Evolutionary conservation across 768 basidiomycete species (phyloP).

Genomic region (Melanogaster broomeanus): DNA sequence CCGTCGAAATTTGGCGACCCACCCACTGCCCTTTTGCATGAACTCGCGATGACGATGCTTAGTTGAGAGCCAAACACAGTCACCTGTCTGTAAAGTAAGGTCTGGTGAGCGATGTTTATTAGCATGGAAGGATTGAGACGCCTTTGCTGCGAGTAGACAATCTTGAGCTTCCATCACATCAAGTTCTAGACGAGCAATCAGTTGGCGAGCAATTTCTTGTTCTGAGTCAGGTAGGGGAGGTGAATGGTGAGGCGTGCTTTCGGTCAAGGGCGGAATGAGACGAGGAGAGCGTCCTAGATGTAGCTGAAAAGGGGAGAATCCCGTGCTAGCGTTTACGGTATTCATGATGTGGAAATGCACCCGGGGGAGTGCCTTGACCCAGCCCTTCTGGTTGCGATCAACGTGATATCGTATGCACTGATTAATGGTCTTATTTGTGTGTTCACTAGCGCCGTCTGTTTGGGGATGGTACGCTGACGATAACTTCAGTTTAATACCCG

Average conservation of each 20-base stretch:
- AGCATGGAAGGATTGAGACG: conserved; percentile 16
- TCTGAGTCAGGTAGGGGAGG: neutral
- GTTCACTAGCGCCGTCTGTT: conserved; percentile 25
- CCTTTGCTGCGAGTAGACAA: conserved; percentile 21
- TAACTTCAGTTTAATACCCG: conserved; percentile 16
- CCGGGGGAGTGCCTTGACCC: neutral
- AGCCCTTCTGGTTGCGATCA: conserved; percentile 8
- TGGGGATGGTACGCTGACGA: conserved; percentile 30
- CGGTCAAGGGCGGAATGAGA: neutral
- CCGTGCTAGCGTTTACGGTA: conserved; percentile 9
- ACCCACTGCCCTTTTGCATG: conserved; percentile 19
- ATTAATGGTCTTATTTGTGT: conserved; percentile 10
- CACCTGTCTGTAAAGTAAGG: conserved; percentile 27
- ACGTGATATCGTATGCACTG: conserved; percentile 9
- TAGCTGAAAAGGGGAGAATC: conserved; percentile 10
- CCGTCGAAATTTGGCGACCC: conserved; percentile 38
- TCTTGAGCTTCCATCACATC: conserved; percentile 26
- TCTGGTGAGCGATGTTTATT: conserved; percentile 21
- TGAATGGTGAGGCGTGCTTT: too few relatives aligned
- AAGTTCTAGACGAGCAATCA: neutral
- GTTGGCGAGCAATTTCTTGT: neutral
- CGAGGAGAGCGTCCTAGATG: neutral
- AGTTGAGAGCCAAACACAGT: conserved; percentile 40
- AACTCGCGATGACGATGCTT: conserved; percentile 29
- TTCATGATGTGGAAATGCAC: conserved; percentile 20